A percentile compares a stretch with the other conserved stretches of the same genome.
phyloP scores from a whole-genome alignment of 2,329 filamentous ascomycete genomes.

The Shiraia sp. region DNA sequence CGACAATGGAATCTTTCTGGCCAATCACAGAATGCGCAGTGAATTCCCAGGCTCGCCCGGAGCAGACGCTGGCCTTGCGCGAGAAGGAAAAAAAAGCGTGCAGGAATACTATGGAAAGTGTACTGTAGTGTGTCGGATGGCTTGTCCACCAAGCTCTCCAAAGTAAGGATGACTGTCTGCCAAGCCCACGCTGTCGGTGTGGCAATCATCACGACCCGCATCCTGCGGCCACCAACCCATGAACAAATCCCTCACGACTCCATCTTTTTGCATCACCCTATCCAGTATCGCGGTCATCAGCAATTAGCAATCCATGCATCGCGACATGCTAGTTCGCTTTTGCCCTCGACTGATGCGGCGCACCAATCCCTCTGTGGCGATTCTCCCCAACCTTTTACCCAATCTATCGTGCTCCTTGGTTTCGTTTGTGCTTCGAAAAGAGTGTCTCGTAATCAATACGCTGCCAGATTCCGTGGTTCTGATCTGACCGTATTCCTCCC shows the following conservation, averaged over 20 bases:
- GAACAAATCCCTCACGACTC: slow-evolving; percentile 21
- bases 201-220: slow-evolving; percentile 17
- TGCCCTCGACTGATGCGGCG: slow-evolving; percentile 11
- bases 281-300: slow-evolving; percentile 11
- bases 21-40: slow-evolving; percentile 19
- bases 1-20: background rate
- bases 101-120: no score
- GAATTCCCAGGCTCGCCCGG: slow-evolving; percentile 6
- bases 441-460: no score
- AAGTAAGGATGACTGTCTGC: slow-evolving; percentile 14
- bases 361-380: no score
- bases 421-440: slow-evolving; percentile 7
- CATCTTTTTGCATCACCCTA: slow-evolving; percentile 16
- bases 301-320: slow-evolving; percentile 1
- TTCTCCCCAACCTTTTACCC: slow-evolving; percentile 3
- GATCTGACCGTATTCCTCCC: no score
- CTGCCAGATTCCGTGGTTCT: slow-evolving; percentile 9
- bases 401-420: slow-evolving; percentile 10
- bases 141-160: slow-evolving; percentile 5
- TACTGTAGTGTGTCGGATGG: no score
- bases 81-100: no score
- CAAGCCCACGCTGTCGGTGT: slow-evolving; percentile 17
- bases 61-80: slow-evolving; percentile 14
- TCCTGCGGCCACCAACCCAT: slow-evolving; percentile 13
- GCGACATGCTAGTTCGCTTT: slow-evolving; percentile 10